These are phyloP conservation scores for Metschnikowia lochheadii DNA, from an alignment of 805 yeast genomes.

Conservation along the genomic window DNA sequence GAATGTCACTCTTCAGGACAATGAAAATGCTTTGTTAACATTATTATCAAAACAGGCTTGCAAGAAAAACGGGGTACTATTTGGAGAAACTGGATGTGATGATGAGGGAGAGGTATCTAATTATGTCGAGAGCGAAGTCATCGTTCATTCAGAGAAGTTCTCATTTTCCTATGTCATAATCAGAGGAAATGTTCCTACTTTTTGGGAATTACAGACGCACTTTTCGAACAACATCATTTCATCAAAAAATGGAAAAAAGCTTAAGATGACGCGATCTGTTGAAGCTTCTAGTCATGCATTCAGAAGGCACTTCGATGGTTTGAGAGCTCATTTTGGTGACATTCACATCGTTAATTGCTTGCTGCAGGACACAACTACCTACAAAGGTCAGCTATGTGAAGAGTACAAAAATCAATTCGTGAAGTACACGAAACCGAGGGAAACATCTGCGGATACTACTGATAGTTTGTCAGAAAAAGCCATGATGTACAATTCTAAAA, in stretches of 20 bases:
- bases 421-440: conserved; percentile 9
- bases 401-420: conserved; percentile 25
- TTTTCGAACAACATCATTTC: conserved; percentile 34
- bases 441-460: conserved; percentile 1
- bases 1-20: conserved; percentile 27
- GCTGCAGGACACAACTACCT: conserved; percentile 35
- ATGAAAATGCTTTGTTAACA: conserved; percentile 40
- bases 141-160: conserved; percentile 38
- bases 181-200: conserved; percentile 53
- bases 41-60: conserved; percentile 52
- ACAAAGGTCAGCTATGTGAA: conserved; percentile 45
- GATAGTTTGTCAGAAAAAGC: conserved; percentile 18
- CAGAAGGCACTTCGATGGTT: conserved; percentile 44
- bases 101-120: conserved; percentile 53
- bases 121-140: conserved; percentile 49
- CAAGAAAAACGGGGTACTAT: conserved; percentile 43
- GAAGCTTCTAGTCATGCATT: conserved; percentile 55
- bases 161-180: conserved; percentile 44
- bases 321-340: conserved; percentile 47
- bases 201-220: conserved; percentile 49
- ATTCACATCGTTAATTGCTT: conserved; percentile 48
- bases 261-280: conserved; percentile 46
- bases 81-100: conserved; percentile 57
- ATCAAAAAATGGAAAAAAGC: conserved; percentile 33
- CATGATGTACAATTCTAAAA: conserved; percentile 19